Evolutionary conservation across 2,329 filamentous ascomycete genomes (phyloP).

Genomic region (Pestalotiopsis sp.): DNA sequence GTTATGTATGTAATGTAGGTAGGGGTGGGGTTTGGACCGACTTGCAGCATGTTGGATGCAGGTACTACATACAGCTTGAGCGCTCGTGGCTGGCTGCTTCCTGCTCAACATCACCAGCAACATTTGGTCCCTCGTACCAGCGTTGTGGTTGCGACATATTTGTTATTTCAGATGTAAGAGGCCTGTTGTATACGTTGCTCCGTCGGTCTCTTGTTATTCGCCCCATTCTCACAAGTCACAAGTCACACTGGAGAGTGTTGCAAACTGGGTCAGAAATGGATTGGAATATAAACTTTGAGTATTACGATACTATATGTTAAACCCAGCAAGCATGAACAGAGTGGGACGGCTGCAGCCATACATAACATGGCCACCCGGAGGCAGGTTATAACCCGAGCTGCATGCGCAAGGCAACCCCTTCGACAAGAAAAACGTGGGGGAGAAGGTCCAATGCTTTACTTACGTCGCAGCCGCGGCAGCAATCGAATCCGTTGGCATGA

Average conservation of each 20-base stretch:
- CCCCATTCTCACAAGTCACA: no score
- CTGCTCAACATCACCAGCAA: no score
- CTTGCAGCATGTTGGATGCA: constrained; percentile 23
- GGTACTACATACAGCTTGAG: not conserved
- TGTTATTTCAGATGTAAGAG: no score
- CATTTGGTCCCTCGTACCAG: no score
- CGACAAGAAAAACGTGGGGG: constrained; percentile 25
- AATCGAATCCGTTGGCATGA: constrained; percentile 2
- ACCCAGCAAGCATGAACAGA: not conserved
- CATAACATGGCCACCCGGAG: not conserved
- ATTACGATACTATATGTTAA: not conserved
- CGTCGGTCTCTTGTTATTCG: no score
- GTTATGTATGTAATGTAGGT: constrained; percentile 9
- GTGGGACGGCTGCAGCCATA: not conserved
- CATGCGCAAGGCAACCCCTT: constrained; percentile 3
- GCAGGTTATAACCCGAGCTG: constrained; percentile 12
- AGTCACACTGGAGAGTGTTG: no score
- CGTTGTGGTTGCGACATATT: no score
- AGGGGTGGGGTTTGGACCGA: constrained; percentile 29
- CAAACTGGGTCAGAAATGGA: not conserved
- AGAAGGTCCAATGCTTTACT: not conserved
- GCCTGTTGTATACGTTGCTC: no score
- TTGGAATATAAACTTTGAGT: not conserved
- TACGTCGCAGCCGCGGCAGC: not conserved
- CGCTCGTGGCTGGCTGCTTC: no score